Evolutionary conservation across 768 basidiomycete genomes (phyloP).

Genomic region (Hericium rajendrae): DNA sequence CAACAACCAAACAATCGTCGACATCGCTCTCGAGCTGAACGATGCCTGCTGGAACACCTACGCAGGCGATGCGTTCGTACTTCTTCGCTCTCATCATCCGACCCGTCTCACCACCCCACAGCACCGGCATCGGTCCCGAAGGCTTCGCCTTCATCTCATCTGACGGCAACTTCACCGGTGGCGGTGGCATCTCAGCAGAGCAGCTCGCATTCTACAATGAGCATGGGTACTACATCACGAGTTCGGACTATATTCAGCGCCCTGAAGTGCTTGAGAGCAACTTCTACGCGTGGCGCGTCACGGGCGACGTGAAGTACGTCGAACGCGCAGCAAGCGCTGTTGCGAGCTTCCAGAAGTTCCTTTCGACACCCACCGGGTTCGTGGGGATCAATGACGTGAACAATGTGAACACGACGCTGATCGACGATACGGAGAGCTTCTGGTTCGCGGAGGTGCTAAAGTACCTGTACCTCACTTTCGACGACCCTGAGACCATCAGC

Average conservation of each 20-base stretch:
- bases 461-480: slow-evolving; percentile 68
- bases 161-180: slow-evolving; percentile 58
- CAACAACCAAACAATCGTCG: slow-evolving; percentile 62
- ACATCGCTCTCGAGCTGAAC: slow-evolving; percentile 48
- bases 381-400: slow-evolving; percentile 52
- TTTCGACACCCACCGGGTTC: slow-evolving; percentile 39
- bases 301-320: slow-evolving; percentile 60
- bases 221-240: slow-evolving; percentile 57
- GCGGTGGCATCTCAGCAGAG: slow-evolving; percentile 23
- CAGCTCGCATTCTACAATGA: slow-evolving; percentile 45
- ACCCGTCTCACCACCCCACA: slow-evolving; percentile 17
- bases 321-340: slow-evolving; percentile 53
- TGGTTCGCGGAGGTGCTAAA: slow-evolving; percentile 72
- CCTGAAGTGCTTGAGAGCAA: slow-evolving; percentile 76
- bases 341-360: slow-evolving; percentile 46
- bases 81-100: neutral
- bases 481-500: slow-evolving; percentile 56
- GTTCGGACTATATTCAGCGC: slow-evolving; percentile 48
- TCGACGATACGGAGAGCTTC: slow-evolving; percentile 64
- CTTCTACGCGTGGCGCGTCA: slow-evolving; percentile 70
- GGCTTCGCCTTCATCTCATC: slow-evolving; percentile 50
- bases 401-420: slow-evolving; percentile 25
- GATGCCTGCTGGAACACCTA: slow-evolving; percentile 82
- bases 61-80: slow-evolving; percentile 50
- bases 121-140: slow-evolving; percentile 75